phyloP scores from a whole-genome alignment of 2,329 filamentous ascomycete species.

The Blumeriella jaapii region DNA sequence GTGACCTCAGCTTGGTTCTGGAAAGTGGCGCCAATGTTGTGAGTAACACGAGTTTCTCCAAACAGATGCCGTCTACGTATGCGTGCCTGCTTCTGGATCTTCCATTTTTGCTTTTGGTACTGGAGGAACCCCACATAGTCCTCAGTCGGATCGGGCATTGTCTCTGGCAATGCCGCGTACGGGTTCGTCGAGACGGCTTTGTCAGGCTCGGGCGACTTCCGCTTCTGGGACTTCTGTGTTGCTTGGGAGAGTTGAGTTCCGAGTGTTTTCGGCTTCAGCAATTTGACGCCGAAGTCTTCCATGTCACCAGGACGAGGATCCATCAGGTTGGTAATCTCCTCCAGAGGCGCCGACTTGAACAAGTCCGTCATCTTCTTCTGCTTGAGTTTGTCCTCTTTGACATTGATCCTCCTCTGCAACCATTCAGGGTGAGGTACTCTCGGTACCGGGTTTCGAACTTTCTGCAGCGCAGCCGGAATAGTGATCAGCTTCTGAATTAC shows the following conservation, averaged over 20 bases:
- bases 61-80: conserved; percentile 81
- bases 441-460: conserved; percentile 87
- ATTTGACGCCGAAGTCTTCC: conserved; percentile 66
- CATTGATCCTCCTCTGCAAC: conserved; percentile 85
- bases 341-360: conserved; percentile 62
- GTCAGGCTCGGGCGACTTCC: conserved; percentile 60
- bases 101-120: conserved; percentile 99
- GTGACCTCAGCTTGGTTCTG: conserved; percentile 83
- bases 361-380: conserved; percentile 97
- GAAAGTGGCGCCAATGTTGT: conserved; percentile 62
- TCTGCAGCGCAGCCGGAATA: conserved; percentile 92
- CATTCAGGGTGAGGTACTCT: conserved; percentile 91
- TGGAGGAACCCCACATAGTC: conserved; percentile 81
- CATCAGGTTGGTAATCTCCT: conserved; percentile 58
- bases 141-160: conserved; percentile 74
- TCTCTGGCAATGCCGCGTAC: conserved; percentile 67
- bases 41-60: conserved; percentile 63
- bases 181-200: conserved; percentile 57
- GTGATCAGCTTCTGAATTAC: conserved; percentile 99
- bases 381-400: conserved; percentile 95
- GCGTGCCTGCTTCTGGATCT: conserved; percentile 86
- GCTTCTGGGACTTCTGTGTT: conserved; percentile 49
- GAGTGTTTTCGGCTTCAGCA: conserved; percentile 53
- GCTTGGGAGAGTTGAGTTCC: conserved; percentile 36
- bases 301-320: conserved; percentile 51